phyloP scores from a whole-genome alignment of 179 eudicot genomes.

The Carnegiea gigantea region DNA sequence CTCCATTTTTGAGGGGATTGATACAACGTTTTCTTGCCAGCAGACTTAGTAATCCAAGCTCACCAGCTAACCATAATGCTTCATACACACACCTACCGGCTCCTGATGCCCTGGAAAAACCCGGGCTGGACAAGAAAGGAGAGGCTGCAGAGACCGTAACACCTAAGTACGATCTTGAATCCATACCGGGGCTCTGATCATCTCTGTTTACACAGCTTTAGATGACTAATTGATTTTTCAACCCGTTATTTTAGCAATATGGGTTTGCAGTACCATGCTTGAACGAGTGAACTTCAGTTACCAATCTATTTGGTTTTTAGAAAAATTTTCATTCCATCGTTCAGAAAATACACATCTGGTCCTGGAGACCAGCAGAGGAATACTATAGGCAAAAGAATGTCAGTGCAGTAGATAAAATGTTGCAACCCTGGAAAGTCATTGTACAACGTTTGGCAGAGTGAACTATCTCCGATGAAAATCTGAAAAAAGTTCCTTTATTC shows the following conservation, averaged over 20 bases:
- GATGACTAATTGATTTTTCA: conserved; percentile 17
- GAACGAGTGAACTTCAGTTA: not conserved
- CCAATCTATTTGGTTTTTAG: not conserved
- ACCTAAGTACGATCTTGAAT: conserved; percentile 72
- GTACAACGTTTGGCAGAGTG: not conserved
- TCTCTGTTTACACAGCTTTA: not conserved
- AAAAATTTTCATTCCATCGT: too few relatives aligned
- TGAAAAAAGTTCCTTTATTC: not conserved
- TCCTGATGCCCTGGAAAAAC: conserved; percentile 51
- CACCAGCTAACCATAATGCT: conserved; percentile 53
- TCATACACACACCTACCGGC: conserved; percentile 68
- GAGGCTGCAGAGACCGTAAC: conserved; percentile 48
- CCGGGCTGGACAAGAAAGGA: conserved; percentile 34
- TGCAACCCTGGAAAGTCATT: not conserved
- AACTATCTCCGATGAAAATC: not conserved
- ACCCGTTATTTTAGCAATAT: conserved; percentile 13
- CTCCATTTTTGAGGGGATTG: conserved; percentile 81
- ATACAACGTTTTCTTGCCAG: conserved; percentile 92
- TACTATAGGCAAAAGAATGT: not conserved
- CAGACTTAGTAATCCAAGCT: conserved; percentile 72
- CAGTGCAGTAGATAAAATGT: not conserved
- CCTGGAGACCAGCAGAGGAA: not conserved
- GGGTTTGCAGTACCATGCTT: conserved; percentile 3
- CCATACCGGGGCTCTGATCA: conserved; percentile 73
- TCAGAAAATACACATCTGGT: not conserved